These are phyloP conservation scores for Tolypocladium album DNA, from an alignment of 2,329 filamentous ascomycete genomes.

Conservation along the genomic window DNA sequence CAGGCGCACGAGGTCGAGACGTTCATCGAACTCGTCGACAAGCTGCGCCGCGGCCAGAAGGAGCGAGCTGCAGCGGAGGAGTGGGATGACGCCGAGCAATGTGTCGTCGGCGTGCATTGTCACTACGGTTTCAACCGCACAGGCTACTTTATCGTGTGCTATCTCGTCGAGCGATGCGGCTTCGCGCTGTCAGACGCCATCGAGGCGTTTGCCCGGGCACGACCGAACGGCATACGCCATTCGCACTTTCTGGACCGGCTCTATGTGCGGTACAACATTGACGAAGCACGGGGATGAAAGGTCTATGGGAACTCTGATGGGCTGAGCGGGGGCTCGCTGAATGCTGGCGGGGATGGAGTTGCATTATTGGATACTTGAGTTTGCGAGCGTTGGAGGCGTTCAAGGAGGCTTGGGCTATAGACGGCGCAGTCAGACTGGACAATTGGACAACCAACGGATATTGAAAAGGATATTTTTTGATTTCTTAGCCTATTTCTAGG, in stretches of 20 bases:
- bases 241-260: constrained; percentile 79
- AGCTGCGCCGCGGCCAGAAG: constrained; percentile 43
- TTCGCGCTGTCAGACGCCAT: constrained; percentile 68
- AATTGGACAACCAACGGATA: neutral
- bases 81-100: constrained; percentile 23
- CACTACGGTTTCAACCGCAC: constrained; percentile 96
- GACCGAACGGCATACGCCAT: constrained; percentile 80
- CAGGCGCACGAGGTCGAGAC: constrained; percentile 38
- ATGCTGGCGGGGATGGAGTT: neutral
- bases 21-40: constrained; percentile 48
- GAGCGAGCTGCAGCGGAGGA: constrained; percentile 24
- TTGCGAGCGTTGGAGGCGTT: neutral
- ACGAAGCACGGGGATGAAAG: constrained; percentile 2
- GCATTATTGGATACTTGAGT: too few species aligned
- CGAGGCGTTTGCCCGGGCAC: constrained; percentile 59
- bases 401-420: neutral
- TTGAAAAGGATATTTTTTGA: neutral
- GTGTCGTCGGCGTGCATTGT: constrained; percentile 76
- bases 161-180: constrained; percentile 72
- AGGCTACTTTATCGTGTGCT: constrained; percentile 82
- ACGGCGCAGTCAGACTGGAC: neutral
- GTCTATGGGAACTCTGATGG: neutral
- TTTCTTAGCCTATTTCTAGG: neutral
- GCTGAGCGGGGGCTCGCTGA: neutral
- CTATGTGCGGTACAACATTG: constrained; percentile 58